phyloP scores from a whole-genome alignment of 1,284 basidiomycete species.

The Grifola frondosa region DNA sequence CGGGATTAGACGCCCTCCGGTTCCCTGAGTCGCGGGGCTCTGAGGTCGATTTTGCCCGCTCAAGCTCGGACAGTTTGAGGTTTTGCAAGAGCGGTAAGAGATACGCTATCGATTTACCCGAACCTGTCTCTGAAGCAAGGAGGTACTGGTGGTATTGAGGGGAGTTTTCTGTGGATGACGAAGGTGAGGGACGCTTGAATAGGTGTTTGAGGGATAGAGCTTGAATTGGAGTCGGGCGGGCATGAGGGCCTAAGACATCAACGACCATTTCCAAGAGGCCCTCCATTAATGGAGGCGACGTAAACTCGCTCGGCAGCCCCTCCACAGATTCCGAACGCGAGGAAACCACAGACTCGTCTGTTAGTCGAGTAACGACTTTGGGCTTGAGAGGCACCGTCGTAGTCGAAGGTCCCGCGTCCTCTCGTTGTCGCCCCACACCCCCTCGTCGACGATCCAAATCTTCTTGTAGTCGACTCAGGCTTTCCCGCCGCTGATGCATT shows the following conservation, averaged over 20 bases:
- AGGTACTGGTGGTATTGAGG: conserved; percentile 55
- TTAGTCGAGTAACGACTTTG: conserved; percentile 32
- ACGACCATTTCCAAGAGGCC: conserved; percentile 57
- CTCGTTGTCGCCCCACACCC: too few relatives aligned
- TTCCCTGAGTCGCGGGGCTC: conserved; percentile 36
- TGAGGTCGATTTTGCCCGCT: conserved; percentile 2
- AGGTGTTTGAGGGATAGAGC: conserved; percentile 63
- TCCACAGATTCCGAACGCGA: conserved; percentile 23
- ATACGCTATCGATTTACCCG: conserved; percentile 89
- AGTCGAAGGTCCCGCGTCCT: conserved; percentile 5
- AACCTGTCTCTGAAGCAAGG: conserved; percentile 85
- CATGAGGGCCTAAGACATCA: conserved; percentile 53
- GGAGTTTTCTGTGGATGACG: conserved; percentile 10
- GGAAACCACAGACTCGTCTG: conserved; percentile 41
- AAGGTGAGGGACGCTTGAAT: conserved; percentile 30
- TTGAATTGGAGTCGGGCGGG: conserved; percentile 74
- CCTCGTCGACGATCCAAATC: not conserved
- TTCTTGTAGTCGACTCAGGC: too few relatives aligned
- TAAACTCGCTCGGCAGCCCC: conserved; percentile 41
- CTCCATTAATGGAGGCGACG: conserved; percentile 66
- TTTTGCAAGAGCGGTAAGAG: conserved; percentile 79
- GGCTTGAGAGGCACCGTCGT: conserved; percentile 7
- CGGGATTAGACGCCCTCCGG: too few relatives aligned
- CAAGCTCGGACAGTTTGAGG: conserved; percentile 63
- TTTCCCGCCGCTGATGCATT: too few relatives aligned